These are phyloP conservation scores for Astrothelium macrocarpum DNA, from an alignment of 495 filamentous ascomycete species.

Conservation along the genomic window DNA sequence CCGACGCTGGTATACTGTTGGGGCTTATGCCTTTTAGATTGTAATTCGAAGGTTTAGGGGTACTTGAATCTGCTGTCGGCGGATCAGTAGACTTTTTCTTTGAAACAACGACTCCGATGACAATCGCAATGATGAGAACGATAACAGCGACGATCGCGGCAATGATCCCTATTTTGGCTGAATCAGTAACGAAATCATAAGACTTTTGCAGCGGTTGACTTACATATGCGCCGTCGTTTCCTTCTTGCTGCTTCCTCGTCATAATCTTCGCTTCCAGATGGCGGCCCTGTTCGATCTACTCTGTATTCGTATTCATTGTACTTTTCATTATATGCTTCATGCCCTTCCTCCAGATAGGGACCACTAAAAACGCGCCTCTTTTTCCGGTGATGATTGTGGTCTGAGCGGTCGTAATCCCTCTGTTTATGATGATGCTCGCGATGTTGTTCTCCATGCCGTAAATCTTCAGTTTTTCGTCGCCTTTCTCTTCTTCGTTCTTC, in stretches of 20 bases:
- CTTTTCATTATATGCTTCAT: slow-evolving; percentile 18
- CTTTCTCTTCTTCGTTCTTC: slow-evolving; percentile 16
- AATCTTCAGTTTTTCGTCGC: slow-evolving; percentile 23
- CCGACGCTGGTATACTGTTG: slow-evolving; percentile 53
- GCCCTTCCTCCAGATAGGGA: slow-evolving; percentile 29
- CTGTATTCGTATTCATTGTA: slow-evolving; percentile 26
- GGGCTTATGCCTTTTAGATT: slow-evolving; percentile 51
- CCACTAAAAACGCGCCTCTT: slow-evolving; percentile 31
- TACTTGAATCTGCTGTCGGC: slow-evolving; percentile 20
- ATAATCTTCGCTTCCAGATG: slow-evolving; percentile 23
- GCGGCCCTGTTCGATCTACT: slow-evolving; percentile 24
- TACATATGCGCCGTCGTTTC: slow-evolving; percentile 27
- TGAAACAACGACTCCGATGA: slow-evolving; percentile 60
- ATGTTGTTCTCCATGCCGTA: slow-evolving; percentile 18
- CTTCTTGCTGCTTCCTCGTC: slow-evolving; percentile 25
- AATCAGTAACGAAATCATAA: slow-evolving; percentile 22
- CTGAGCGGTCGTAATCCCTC: slow-evolving; percentile 12
- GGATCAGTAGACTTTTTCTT: slow-evolving; percentile 44
- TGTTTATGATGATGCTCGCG: neutral
- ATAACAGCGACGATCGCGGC: slow-evolving; percentile 50
- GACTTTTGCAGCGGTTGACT: too few relatives aligned
- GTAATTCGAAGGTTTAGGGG: slow-evolving; percentile 39
- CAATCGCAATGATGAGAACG: slow-evolving; percentile 62
- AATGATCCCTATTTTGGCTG: slow-evolving; percentile 40
- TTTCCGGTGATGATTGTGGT: slow-evolving; percentile 15